Evolutionary conservation across 352 stramenopile species (phyloP).

Genomic region (Phytophthora pinifolia): DNA sequence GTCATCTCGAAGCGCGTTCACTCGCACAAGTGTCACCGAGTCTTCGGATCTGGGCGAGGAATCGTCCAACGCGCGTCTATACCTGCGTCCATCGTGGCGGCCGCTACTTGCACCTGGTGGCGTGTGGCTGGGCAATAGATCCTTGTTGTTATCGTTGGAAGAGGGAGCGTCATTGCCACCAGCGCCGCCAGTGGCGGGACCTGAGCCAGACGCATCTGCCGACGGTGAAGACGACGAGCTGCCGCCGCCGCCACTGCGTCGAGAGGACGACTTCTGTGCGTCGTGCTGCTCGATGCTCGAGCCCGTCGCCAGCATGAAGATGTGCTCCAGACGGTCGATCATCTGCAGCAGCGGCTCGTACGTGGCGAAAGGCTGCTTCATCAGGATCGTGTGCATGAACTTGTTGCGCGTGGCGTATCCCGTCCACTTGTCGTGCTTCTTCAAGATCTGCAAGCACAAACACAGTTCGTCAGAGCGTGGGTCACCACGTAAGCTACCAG

Average conservation of each 20-base stretch:
- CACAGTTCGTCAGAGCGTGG: slow-evolving; percentile 9
- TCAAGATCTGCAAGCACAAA: slow-evolving; percentile 61
- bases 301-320: slow-evolving; percentile 88
- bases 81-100: slow-evolving; percentile 24
- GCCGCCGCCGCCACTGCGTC: slow-evolving; percentile 32
- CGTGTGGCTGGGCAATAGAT: slow-evolving; percentile 30
- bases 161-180: slow-evolving; percentile 11
- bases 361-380: slow-evolving; percentile 88
- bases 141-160: slow-evolving; percentile 21
- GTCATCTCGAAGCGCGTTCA: slow-evolving; percentile 76
- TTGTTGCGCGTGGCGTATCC: slow-evolving; percentile 89
- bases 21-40: slow-evolving; percentile 66
- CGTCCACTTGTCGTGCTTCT: slow-evolving; percentile 92
- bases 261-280: slow-evolving; percentile 47
- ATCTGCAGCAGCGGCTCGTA: slow-evolving; percentile 84
- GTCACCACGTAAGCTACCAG: background rate
- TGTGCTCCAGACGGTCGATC: slow-evolving; percentile 86
- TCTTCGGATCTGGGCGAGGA: slow-evolving; percentile 50
- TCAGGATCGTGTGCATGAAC: slow-evolving; percentile 90
- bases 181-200: slow-evolving; percentile 4
- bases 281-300: slow-evolving; percentile 87
- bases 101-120: slow-evolving; percentile 24
- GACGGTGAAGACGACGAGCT: slow-evolving; percentile 33
- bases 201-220: slow-evolving; percentile 12
- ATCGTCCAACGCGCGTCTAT: slow-evolving; percentile 29